phyloP scores from a whole-genome alignment of 371 early-diverging fungal genomes.

The Mortierella sp. region DNA sequence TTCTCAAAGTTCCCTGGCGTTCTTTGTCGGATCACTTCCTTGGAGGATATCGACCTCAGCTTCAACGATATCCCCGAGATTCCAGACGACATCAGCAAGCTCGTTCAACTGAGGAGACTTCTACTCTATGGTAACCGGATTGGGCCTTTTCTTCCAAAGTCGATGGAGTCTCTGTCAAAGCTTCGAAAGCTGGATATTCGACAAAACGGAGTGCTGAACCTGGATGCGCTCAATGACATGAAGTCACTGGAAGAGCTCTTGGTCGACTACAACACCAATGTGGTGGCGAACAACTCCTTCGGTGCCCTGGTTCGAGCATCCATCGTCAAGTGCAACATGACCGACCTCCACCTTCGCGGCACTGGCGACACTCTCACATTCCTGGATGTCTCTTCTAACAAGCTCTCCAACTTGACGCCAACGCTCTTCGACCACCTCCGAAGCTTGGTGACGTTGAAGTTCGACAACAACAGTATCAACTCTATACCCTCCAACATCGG shows the following conservation, averaged over 20 bases:
- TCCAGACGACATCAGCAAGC: conserved; percentile 81
- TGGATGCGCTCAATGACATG: conserved; percentile 70
- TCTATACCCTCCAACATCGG: conserved; percentile 77
- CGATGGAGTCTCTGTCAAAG: conserved; percentile 71
- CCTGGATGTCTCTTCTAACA: conserved; percentile 79
- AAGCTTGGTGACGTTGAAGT: conserved; percentile 69
- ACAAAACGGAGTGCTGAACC: conserved; percentile 77
- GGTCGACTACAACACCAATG: conserved; percentile 80
- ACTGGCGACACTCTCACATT: conserved; percentile 60
- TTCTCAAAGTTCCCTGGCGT: conserved; percentile 77
- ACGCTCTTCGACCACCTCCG: conserved; percentile 72
- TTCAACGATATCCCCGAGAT: conserved; percentile 86
- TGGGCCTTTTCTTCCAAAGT: conserved; percentile 76
- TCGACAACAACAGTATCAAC: conserved; percentile 85
- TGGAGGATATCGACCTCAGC: conserved; percentile 84
- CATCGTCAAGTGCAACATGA: conserved; percentile 68
- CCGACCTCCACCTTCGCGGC: conserved; percentile 62
- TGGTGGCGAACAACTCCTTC: conserved; percentile 62
- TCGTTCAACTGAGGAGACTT: conserved; percentile 72
- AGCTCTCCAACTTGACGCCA: conserved; percentile 78
- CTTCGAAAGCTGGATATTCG: conserved; percentile 84
- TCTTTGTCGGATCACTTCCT: conserved; percentile 70
- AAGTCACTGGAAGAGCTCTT: conserved; percentile 73
- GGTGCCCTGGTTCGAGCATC: conserved; percentile 63
- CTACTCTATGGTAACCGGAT: conserved; percentile 83